Percentiles rank a stretch among this genome's conserved stretches.
phyloP scores from a whole-genome alignment of 2,329 filamentous ascomycete genomes.

The Periconia macrospinosa region DNA sequence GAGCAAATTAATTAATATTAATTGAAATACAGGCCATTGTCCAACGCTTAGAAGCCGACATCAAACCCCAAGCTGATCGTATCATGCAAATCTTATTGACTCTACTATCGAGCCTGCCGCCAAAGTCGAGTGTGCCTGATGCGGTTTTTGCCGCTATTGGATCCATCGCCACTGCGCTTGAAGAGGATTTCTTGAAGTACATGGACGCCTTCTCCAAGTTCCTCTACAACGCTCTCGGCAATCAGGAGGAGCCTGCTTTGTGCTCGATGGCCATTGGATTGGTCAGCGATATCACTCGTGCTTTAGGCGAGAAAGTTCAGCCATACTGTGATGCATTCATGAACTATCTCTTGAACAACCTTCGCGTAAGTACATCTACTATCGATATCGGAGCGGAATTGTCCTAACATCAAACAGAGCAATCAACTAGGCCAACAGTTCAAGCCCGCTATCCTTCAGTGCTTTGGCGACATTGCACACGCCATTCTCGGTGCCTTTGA shows the following conservation, averaged over 20 bases:
- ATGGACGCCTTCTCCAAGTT: slow-evolving; percentile 95
- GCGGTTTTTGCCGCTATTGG: slow-evolving; percentile 91
- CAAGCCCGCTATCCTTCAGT: slow-evolving; percentile 96
- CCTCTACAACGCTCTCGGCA: slow-evolving; percentile 89
- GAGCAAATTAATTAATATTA: background rate
- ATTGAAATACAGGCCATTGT: slow-evolving; percentile 66
- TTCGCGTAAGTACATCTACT: slow-evolving; percentile 63
- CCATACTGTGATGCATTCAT: slow-evolving; percentile 97
- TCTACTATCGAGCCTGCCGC: slow-evolving; percentile 73
- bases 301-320: slow-evolving; percentile 85
- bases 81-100: slow-evolving; percentile 90
- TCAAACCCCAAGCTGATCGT: slow-evolving; percentile 84
- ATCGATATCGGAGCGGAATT: background rate
- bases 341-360: slow-evolving; percentile 93
- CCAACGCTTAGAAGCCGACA: slow-evolving; percentile 86
- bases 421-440: slow-evolving; percentile 90
- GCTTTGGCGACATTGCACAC: slow-evolving; percentile 95
- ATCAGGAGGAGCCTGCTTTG: slow-evolving; percentile 91
- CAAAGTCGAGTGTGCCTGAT: slow-evolving; percentile 93
- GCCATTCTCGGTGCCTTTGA: slow-evolving; percentile 92
- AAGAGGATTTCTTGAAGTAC: slow-evolving; percentile 93
- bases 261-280: slow-evolving; percentile 98
- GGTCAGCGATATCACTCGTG: slow-evolving; percentile 93
- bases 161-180: slow-evolving; percentile 85
- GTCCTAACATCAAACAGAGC: slow-evolving; percentile 56